phyloP scores from a whole-genome alignment of 2,329 filamentous ascomycete genomes.

The Colletotrichum acutatum region DNA sequence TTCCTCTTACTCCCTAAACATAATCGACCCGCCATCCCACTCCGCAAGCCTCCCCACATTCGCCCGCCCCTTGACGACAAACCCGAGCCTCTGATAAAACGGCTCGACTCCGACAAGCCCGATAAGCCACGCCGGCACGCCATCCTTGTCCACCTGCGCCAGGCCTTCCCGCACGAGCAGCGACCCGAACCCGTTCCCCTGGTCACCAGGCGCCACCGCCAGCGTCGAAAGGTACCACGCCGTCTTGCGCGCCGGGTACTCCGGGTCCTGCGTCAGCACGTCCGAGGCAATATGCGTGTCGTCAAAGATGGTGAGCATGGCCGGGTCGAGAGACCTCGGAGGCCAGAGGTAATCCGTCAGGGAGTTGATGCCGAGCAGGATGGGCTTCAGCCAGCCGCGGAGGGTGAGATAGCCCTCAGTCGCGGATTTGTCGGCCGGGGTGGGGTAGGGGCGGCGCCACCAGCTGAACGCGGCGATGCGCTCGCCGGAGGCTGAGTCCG shows the following conservation, averaged over 20 bases:
- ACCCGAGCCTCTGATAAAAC: conserved; percentile 48
- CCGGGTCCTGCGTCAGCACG: conserved; percentile 39
- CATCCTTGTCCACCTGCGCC: conserved; percentile 41
- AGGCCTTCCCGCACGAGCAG: conserved; percentile 46
- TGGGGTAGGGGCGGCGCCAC: conserved; percentile 44
- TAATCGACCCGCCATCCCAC: conserved; percentile 50
- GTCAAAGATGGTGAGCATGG: conserved; percentile 39
- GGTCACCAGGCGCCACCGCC: conserved; percentile 44
- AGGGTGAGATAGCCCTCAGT: conserved; percentile 29
- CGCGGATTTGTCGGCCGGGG: conserved; percentile 21
- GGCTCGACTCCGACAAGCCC: conserved; percentile 44
- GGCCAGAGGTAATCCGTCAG: conserved; percentile 42
- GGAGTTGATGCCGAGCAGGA: conserved; percentile 40
- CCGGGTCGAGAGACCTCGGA: conserved; percentile 37
- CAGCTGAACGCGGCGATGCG: conserved; percentile 46
- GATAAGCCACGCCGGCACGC: conserved; percentile 46
- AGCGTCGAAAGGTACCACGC: conserved; percentile 51
- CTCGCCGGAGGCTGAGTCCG: conserved; percentile 27
- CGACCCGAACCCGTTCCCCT: conserved; percentile 46
- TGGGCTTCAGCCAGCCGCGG: conserved; percentile 43
- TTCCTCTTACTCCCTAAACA: conserved; percentile 46
- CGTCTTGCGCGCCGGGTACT: conserved; percentile 41
- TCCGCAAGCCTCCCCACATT: conserved; percentile 48
- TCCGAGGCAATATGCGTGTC: conserved; percentile 42
- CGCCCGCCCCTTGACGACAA: conserved; percentile 46